These are phyloP conservation scores for Picochlorum sp. DNA, from an alignment of 139 green algal genomes.

Conservation along the genomic window DNA sequence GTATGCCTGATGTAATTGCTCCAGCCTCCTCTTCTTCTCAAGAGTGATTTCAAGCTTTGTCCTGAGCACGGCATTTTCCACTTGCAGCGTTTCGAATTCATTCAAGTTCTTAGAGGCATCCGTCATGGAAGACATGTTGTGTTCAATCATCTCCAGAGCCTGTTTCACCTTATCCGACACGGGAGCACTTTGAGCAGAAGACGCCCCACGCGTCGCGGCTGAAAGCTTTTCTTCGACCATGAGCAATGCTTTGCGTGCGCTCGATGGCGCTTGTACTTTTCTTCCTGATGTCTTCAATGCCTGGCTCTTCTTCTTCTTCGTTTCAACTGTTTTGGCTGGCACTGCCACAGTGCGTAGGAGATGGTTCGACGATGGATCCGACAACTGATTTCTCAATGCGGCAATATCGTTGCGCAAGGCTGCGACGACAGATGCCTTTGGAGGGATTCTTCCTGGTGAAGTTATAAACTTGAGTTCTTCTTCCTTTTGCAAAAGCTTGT, in stretches of 20 bases:
- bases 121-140: neutral
- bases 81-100: conserved; percentile 5
- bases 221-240: conserved; percentile 10
- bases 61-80: conserved; percentile 5
- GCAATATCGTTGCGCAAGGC: conserved; percentile 12
- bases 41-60: neutral
- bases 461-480: conserved; percentile 5
- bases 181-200: neutral
- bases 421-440: conserved; percentile 2
- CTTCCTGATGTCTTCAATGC: neutral
- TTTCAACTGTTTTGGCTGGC: too few species aligned
- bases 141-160: neutral
- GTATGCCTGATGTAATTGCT: neutral
- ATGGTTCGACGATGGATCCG: neutral
- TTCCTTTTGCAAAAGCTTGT: conserved; percentile 8
- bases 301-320: neutral
- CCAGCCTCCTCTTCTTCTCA: neutral
- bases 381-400: neutral
- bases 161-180: neutral
- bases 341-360: too few species aligned
- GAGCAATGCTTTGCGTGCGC: neutral
- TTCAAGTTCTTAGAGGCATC: neutral
- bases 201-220: neutral
- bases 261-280: neutral
- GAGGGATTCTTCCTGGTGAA: neutral